phyloP scores from a whole-genome alignment of 2,329 filamentous ascomycete genomes.

The Elsinoe australis region DNA sequence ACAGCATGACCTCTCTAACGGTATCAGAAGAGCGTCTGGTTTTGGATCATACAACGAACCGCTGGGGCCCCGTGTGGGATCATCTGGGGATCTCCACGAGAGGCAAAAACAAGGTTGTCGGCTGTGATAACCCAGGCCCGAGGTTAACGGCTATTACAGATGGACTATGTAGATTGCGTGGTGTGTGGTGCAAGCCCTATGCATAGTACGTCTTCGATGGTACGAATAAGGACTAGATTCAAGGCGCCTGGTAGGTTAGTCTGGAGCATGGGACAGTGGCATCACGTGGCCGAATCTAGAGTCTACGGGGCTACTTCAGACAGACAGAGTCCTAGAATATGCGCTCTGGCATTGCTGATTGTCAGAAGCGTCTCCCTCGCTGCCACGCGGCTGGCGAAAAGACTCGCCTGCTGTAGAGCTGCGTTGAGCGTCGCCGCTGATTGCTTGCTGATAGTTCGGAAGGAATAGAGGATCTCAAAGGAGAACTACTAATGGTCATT shows the following conservation, averaged over 20 bases:
- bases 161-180: not conserved
- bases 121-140: conserved; percentile 13
- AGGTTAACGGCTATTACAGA: conserved; percentile 9
- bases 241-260: not conserved
- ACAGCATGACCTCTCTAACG: not conserved
- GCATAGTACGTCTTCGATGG: conserved; percentile 7
- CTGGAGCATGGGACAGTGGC: no score
- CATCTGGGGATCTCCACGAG: conserved; percentile 12
- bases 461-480: no score
- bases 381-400: no score
- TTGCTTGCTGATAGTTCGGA: no score
- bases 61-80: conserved; percentile 13
- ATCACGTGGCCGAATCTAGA: no score
- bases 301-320: no score
- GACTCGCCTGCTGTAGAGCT: no score
- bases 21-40: not conserved
- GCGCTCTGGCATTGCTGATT: no score
- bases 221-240: not conserved
- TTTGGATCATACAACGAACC: not conserved
- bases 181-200: not conserved
- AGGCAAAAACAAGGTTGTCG: conserved; percentile 4
- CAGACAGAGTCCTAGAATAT: no score
- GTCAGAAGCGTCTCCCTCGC: no score
- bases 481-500: no score
- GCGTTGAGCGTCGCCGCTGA: no score